Evolutionary conservation across 352 stramenopile genomes (phyloP), one percentile per base, ranked within the genome.

Genomic region (Globisporangium abappressorium): DNA sequence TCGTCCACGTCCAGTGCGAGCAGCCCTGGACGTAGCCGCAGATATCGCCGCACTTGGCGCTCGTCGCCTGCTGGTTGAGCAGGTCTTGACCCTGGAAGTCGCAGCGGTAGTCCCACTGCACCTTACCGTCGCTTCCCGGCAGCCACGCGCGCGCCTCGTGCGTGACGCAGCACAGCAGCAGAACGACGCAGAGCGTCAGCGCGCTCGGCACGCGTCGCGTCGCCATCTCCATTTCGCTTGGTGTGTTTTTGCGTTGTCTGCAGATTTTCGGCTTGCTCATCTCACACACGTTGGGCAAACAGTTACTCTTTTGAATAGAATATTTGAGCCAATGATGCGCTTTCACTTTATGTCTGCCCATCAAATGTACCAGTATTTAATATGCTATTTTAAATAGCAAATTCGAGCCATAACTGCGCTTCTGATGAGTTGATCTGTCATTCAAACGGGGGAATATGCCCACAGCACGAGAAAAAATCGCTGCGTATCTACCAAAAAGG

Each of bases 1-100:
- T n/a, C 22, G 66, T 70, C 74, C 74, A 84, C 41, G 71, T 78
- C 74, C 74, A 84, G 57, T 84, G 77, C 56, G 77, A 75, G 58
- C 77, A 84, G 12, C 43, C 64, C 6, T 56, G 22, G 1, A 78
- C 43, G 5, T 70, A 56, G 1, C 74, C 47, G 36, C 77, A 84
- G 41, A 80, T 60, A 11, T 73, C 70, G 36, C 70, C 72, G 53
- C 77, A 84, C n/a, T 61, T 57, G n/a, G 68, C 67, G 47, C 72
- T 76, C 36, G 67, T 43, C 51, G 70, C 72, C 22, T 68, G 68
- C 61, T 68, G 46, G 33, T 62, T 53, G 11, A 54, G 30, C 38
- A 69, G 14, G 15, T 71, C 63, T 3, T 70, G 43, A 11, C 62
- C 72, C 33, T 77, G 62, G 56, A 84, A 84, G 41, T 72, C 58